Conservation (phyloP, 2,329 filamentous ascomycete species). For the Cadophora gregata region DNA sequence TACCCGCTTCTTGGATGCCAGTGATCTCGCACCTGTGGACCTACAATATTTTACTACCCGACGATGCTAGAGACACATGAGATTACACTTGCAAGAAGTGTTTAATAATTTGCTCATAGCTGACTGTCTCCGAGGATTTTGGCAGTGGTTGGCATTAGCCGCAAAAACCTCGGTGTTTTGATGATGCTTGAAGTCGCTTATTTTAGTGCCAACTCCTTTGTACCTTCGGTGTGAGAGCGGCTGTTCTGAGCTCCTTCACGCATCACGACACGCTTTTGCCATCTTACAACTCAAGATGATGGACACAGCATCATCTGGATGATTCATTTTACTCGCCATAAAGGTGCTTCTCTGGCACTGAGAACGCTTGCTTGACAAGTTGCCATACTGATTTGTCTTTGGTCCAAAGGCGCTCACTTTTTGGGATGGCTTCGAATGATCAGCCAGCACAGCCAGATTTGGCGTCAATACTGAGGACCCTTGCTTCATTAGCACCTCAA, state of each 20-base stretch:
- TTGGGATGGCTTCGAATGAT: slow-evolving; percentile 36
- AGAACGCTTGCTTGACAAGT: not conserved
- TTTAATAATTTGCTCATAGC: not conserved
- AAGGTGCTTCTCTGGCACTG: not conserved
- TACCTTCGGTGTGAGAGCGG: not conserved
- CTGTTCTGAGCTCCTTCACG: no score
- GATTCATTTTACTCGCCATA: not conserved
- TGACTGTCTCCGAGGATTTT: not conserved
- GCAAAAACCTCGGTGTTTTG: not conserved
- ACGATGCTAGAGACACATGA: not conserved
- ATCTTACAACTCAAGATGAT: not conserved
- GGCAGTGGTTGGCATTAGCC: not conserved
- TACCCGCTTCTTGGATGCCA: slow-evolving; percentile 23
- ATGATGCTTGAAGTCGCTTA: slow-evolving; percentile 2
- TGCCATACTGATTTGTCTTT: not conserved
- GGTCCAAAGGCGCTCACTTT: not conserved
- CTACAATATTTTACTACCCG: not conserved
- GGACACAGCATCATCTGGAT: not conserved
- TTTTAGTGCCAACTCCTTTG: slow-evolving; percentile 8
- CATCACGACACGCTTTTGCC: not conserved
- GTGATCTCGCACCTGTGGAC: not conserved
- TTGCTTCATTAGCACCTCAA: slow-evolving; percentile 40
- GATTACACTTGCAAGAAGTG: not conserved
- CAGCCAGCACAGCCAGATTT: slow-evolving; percentile 40
- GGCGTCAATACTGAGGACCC: slow-evolving; percentile 43